A percentile compares a stretch with the other conserved stretches of the same genome.
These are phyloP conservation scores for Candida albicans DNA, from an alignment of 1,139 yeast genomes.

Conservation along the genomic window DNA sequence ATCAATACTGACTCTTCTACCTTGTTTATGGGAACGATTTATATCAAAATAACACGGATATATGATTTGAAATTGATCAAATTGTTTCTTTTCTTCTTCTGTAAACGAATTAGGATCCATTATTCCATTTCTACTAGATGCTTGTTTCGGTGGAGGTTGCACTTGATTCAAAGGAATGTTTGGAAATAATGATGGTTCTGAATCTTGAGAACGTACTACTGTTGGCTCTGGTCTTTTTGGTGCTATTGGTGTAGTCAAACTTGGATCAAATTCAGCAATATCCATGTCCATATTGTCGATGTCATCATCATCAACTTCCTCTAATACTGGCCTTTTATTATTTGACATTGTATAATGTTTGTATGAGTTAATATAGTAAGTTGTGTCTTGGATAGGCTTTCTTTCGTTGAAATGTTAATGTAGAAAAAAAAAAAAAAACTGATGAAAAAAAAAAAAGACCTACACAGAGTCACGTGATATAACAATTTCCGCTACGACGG, in stretches of 20 bases:
- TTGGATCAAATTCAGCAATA: conserved; percentile 85
- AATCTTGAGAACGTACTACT: conserved; percentile 65
- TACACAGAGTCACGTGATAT: too few species aligned
- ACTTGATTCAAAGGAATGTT: conserved; percentile 18
- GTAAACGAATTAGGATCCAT: conserved; percentile 40
- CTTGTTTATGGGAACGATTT: conserved; percentile 72
- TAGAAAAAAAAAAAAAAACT: neutral
- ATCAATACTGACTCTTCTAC: conserved; percentile 71
- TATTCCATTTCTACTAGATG: conserved; percentile 18
- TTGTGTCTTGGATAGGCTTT: too few species aligned
- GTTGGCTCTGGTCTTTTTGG: conserved; percentile 61
- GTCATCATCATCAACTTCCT: conserved; percentile 85
- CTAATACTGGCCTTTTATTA: conserved; percentile 65
- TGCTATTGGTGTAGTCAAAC: conserved; percentile 65
- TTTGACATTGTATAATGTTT: conserved; percentile 28
- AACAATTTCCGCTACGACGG: too few species aligned
- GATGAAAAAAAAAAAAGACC: neutral
- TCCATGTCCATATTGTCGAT: conserved; percentile 93
- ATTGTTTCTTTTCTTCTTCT: conserved; percentile 57
- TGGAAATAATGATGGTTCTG: conserved; percentile 29
- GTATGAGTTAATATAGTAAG: conserved; percentile 5
- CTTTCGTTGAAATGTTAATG: neutral
- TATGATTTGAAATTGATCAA: conserved; percentile 67
- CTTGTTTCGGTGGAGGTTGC: conserved; percentile 13
- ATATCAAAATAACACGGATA: conserved; percentile 94